A percentile compares a stretch with the other conserved stretches of the same genome.
Evolutionary conservation across 2,329 filamentous ascomycete species (phyloP).

Genomic region (Pseudopyricularia javanii): DNA sequence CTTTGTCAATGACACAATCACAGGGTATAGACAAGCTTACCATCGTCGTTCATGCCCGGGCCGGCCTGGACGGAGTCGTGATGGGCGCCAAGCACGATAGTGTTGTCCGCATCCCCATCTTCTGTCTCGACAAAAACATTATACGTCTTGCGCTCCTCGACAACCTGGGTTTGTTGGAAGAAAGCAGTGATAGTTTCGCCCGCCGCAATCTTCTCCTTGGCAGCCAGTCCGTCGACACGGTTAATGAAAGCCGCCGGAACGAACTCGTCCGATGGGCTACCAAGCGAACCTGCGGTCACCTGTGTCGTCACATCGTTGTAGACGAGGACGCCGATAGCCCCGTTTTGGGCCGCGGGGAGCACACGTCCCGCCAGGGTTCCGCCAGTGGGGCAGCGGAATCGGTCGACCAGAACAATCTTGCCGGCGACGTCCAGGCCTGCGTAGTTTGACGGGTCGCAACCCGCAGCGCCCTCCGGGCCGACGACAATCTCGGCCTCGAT

Average conservation of each 20-base stretch:
- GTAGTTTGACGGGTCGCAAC: slow-evolving; percentile 22
- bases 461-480: slow-evolving; percentile 23
- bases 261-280: slow-evolving; percentile 1
- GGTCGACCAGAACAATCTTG: slow-evolving; percentile 26
- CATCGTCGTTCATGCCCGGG: slow-evolving; percentile 69
- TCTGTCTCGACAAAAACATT: slow-evolving; percentile 54
- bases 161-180: slow-evolving; percentile 2
- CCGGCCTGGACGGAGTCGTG: slow-evolving; percentile 51
- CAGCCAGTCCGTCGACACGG: slow-evolving; percentile 1
- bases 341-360: slow-evolving; percentile 36
- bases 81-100: slow-evolving; percentile 54
- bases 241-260: slow-evolving; percentile 1
- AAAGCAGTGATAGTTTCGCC: slow-evolving; percentile 9
- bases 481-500: slow-evolving; percentile 25
- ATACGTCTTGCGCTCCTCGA: slow-evolving; percentile 33
- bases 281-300: slow-evolving; percentile 19
- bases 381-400: slow-evolving; percentile 25
- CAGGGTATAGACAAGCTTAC: slow-evolving; percentile 14
- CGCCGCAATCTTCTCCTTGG: not conserved
- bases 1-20: not conserved
- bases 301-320: slow-evolving; percentile 40
- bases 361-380: slow-evolving; percentile 32
- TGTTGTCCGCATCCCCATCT: slow-evolving; percentile 47
- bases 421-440: slow-evolving; percentile 22
- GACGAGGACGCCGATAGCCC: slow-evolving; percentile 38